Base-by-base conservation (phyloP, 805 yeast genomes). In the Ogataea ramenticola region DNA sequence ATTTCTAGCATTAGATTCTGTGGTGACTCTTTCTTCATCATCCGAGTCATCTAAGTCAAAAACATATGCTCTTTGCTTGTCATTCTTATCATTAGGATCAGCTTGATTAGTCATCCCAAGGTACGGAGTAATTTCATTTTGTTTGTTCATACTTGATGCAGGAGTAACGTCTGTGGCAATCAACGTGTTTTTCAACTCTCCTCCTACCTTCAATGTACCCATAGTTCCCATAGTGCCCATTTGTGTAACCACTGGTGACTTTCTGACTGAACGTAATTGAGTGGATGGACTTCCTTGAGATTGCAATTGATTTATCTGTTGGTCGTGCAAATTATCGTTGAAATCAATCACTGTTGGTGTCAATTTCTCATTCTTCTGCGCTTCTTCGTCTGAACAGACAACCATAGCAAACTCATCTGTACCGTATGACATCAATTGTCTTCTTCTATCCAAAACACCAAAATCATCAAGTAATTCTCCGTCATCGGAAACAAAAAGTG, bases 401-500 rank as follows among this genome's bases (percentile, higher is more conserved):
- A 88, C 81, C 12, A 93, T 58, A 0, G 95, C 96, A 44, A 93
- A 75, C 51, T 88, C 96, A 50, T 81, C 86, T 43, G 80, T 82
- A 21, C 88, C 86, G 59, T 88, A 86, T 0, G 91, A 78, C 2
- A 79, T 68, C 24, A 93, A 67, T 4, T 67, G 54, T 43, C 90
- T 69, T 0, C 76, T 71, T 49, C 97, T 68, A 38, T 84, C 91
- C 44, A 93, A 66, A 1, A 90, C 78, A 1, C 98, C 98, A 67
- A 93, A 90, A 42, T 88, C 86, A 52, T 95, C 99, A 43, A 87
- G 89, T 33, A 86, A 82, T 41, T 95, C 96, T 8, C 91, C 91
- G 58, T 90, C 97, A 41, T 91, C 98, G 1, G 85, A 89, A 20
- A 91, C 70, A 45, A 85, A 85, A 30, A 91, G 56, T 43, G 82